These are phyloP conservation scores for Botrytis tulipae DNA, from an alignment of 2,329 filamentous ascomycete genomes.

Conservation along the genomic window DNA sequence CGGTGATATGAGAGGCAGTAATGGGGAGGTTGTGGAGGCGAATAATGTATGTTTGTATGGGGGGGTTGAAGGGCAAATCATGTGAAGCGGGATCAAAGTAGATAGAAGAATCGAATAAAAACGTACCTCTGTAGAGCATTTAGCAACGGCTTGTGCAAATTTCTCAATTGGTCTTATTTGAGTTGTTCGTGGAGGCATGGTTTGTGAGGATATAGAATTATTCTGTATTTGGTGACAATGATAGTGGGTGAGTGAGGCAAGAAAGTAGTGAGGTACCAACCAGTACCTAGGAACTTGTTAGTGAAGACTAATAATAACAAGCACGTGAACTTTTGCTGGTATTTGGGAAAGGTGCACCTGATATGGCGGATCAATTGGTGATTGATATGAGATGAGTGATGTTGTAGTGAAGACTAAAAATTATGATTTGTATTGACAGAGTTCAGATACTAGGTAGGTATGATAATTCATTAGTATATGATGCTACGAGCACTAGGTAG, in stretches of 20 bases:
- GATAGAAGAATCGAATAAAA: not conserved
- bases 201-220: conserved; percentile 5
- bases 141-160: conserved; percentile 62
- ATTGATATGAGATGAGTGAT: not conserved
- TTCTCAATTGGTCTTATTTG: conserved; percentile 65
- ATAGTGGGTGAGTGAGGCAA: not conserved
- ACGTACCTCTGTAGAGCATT: conserved; percentile 64
- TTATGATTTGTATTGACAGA: not conserved
- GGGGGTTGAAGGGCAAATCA: not conserved
- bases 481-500: not conserved
- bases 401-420: not conserved
- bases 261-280: not conserved
- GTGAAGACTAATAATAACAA: not conserved
- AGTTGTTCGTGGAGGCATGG: conserved; percentile 34
- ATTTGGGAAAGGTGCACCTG: not conserved
- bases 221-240: not conserved
- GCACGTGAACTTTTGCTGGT: not conserved
- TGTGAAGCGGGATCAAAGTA: not conserved
- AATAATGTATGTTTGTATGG: not conserved
- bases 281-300: not conserved
- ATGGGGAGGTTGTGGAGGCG: not conserved
- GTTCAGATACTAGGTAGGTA: not conserved
- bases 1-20: not conserved
- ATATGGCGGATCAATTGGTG: not conserved
- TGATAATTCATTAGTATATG: not conserved